Percentiles rank a stretch among this genome's conserved stretches.
Evolutionary conservation across 2,329 filamentous ascomycete species (phyloP).

Genomic region (Aspergillus sp.): DNA sequence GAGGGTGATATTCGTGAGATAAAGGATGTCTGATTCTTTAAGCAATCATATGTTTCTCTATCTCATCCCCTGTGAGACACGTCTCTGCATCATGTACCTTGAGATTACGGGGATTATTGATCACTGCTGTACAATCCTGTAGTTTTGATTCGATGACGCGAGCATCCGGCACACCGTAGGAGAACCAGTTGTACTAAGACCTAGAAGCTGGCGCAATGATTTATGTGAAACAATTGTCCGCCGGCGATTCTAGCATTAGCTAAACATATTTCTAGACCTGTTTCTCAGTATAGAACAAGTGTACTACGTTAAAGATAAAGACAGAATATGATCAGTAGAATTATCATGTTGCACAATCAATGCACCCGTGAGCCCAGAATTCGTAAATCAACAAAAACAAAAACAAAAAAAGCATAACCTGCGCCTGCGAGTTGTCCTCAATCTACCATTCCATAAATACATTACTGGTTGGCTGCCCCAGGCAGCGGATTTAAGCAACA

Average conservation of each 20-base stretch:
- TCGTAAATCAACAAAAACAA: constrained; percentile 9
- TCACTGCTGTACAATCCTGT: too few species aligned
- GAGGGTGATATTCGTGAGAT: constrained; percentile 27
- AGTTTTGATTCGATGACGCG: too few species aligned
- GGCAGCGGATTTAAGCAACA: constrained; percentile 38
- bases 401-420: constrained; percentile 16
- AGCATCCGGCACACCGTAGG: too few species aligned
- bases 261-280: constrained; percentile 17
- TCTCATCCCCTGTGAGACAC: too few species aligned
- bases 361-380: constrained; percentile 11
- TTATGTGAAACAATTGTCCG: constrained; percentile 5
- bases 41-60: too few species aligned
- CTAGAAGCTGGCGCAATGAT: background rate
- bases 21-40: constrained; percentile 5
- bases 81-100: background rate
- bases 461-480: constrained; percentile 4
- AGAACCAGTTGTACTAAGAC: too few species aligned
- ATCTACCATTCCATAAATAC: constrained; percentile 15
- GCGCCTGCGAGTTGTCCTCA: constrained; percentile 21
- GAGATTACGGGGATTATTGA: too few species aligned
- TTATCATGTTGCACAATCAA: constrained; percentile 14
- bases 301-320: constrained; percentile 23
- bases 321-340: constrained; percentile 13
- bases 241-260: too few species aligned
- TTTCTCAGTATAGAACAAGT: constrained; percentile 15